Evolutionary conservation across 228 moss, liverwort and hornwort species (phyloP).

Genomic region (Sphagnum magellanicum): DNA sequence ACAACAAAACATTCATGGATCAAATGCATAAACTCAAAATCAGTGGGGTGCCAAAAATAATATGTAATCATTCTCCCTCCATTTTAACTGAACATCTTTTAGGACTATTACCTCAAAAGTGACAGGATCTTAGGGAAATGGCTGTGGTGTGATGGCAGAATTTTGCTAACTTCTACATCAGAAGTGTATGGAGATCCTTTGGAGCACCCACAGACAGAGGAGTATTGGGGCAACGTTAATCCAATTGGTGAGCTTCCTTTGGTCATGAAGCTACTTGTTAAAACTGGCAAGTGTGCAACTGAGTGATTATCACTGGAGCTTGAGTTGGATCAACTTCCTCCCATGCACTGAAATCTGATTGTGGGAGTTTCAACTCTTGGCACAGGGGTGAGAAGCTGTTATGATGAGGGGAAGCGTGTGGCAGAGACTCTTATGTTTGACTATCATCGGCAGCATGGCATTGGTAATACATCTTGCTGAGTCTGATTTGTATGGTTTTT

Average conservation of each 20-base stretch:
- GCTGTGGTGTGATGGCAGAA: conserved; percentile 28
- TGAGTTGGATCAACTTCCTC: no score
- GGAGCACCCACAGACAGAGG: conserved; percentile 95
- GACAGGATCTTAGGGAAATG: neutral
- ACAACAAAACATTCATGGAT: no score
- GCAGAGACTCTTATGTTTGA: conserved; percentile 99
- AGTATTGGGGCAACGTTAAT: conserved; percentile 98
- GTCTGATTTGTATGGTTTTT: neutral
- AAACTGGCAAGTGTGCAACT: neutral
- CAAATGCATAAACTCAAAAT: no score
- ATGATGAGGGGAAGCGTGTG: conserved; percentile 98
- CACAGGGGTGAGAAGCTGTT: conserved; percentile 92
- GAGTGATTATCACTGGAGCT: no score
- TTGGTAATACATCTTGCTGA: conserved; percentile 38
- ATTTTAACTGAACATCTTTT: no score
- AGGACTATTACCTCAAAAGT: no score
- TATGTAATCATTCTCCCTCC: no score
- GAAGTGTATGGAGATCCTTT: conserved; percentile 97
- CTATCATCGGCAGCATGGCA: conserved; percentile 96
- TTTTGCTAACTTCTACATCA: conserved; percentile 91
- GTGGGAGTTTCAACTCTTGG: neutral
- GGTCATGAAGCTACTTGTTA: neutral
- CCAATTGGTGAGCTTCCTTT: conserved; percentile 55
- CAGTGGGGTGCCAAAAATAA: no score
- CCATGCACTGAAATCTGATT: no score